Percentiles rank a stretch among this genome's conserved stretches.
phyloP scores from a whole-genome alignment of 768 basidiomycete genomes.

The Calvatia gigantea region DNA sequence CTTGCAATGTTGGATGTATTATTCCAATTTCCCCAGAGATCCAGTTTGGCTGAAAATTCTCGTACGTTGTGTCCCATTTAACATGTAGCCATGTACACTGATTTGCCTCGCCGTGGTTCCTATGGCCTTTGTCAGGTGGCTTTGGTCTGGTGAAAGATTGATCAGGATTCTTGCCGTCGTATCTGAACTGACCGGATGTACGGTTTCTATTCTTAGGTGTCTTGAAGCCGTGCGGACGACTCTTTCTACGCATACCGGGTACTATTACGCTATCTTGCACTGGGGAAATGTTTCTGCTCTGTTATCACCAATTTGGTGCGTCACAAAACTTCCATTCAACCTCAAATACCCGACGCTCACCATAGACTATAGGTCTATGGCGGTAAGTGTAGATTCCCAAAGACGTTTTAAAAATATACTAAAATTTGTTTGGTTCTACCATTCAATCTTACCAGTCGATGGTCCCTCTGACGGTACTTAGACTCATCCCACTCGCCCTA shows the following conservation, averaged over 20 bases:
- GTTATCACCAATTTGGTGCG: background rate
- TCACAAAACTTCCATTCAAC: too few species aligned
- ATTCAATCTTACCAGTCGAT: background rate
- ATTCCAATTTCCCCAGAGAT: background rate
- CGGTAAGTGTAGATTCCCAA: background rate
- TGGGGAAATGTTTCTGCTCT: background rate
- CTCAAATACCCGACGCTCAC: too few species aligned
- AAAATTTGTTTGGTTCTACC: background rate
- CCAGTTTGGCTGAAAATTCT: background rate
- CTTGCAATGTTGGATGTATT: slow-evolving; percentile 3
- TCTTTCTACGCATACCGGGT: background rate
- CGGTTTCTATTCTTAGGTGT: background rate
- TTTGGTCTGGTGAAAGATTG: background rate
- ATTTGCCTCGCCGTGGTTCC: background rate
- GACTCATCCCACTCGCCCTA: background rate
- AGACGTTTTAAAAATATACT: too few species aligned
- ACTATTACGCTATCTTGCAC: background rate
- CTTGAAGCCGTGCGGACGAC: background rate
- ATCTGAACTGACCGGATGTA: background rate
- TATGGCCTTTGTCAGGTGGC: background rate
- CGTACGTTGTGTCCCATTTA: background rate
- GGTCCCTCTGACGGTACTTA: background rate
- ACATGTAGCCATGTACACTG: background rate
- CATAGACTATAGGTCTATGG: background rate
- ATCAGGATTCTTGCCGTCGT: background rate